Conservation (phyloP, 2,329 filamentous ascomycete species). For the Fonsecaea pugnacius region DNA sequence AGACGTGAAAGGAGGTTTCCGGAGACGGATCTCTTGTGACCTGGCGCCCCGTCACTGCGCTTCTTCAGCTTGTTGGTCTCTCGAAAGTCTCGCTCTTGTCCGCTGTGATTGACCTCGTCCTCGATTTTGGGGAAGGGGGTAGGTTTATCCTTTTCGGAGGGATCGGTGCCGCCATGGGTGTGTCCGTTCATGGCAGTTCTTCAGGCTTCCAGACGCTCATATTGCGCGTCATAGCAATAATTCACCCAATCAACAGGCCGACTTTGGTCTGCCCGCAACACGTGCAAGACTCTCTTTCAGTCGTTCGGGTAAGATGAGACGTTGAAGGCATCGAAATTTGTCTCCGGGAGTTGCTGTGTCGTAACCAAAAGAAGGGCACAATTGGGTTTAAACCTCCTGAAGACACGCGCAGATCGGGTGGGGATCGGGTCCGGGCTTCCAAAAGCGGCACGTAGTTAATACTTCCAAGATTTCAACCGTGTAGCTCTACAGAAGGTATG, state of each 20-base stretch:
- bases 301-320: not conserved
- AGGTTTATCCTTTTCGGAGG: conserved; percentile 28
- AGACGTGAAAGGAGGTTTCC: conserved; percentile 71
- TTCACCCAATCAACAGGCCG: not conserved
- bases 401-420: too few species aligned
- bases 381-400: not conserved
- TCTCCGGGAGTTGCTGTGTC: not conserved
- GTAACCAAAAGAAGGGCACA: not conserved
- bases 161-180: conserved; percentile 26
- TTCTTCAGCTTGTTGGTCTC: conserved; percentile 28
- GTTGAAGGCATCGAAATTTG: not conserved
- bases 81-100: conserved; percentile 30
- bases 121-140: conserved; percentile 36
- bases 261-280: not conserved
- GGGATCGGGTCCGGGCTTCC: too few species aligned
- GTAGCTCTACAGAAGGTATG: not conserved
- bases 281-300: not conserved
- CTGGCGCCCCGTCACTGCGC: conserved; percentile 21
- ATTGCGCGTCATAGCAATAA: not conserved
- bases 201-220: not conserved
- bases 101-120: conserved; percentile 29
- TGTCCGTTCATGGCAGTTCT: conserved; percentile 33
- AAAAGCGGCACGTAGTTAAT: too few species aligned
- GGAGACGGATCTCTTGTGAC: conserved; percentile 62
- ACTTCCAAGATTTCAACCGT: conserved; percentile 1